Evolutionary conservation across 1,284 basidiomycete species (phyloP).

Genomic region (Puccinia horiana): DNA sequence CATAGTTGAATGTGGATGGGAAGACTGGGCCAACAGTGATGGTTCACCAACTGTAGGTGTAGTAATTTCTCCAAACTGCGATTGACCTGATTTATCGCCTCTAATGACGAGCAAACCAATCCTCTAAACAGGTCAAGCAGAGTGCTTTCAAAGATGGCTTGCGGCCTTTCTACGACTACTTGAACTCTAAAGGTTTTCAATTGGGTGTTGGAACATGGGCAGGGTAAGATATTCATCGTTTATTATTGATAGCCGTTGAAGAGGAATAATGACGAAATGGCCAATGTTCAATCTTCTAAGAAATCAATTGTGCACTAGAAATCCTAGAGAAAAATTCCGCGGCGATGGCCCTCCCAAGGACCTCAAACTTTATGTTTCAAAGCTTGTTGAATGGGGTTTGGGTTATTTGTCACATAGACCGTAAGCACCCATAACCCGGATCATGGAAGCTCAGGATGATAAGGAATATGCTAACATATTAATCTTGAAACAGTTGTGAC

Average conservation of each 20-base stretch:
- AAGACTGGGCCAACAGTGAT: neutral
- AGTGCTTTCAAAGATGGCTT: constrained; percentile 8
- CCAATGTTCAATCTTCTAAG: neutral
- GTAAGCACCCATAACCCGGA: neutral
- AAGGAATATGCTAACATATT: neutral
- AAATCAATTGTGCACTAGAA: neutral
- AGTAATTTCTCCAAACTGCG: neutral
- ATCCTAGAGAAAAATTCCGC: neutral
- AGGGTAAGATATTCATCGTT: neutral
- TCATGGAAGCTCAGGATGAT: neutral
- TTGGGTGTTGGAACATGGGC: constrained; percentile 21
- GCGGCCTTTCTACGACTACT: neutral
- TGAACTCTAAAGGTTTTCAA: constrained; percentile 17
- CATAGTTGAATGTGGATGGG: constrained; percentile 39
- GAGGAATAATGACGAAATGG: neutral
- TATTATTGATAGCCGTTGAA: neutral
- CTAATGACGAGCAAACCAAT: neutral
- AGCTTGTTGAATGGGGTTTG: constrained; percentile 26
- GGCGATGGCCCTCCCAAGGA: neutral
- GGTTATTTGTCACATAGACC: constrained; percentile 20
- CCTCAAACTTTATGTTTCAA: neutral
- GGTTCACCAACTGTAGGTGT: constrained; percentile 16
- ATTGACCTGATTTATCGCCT: neutral
- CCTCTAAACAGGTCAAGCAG: neutral
- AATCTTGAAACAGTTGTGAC: constrained; percentile 28